Evolutionary conservation across 2,329 filamentous ascomycete species (phyloP).

Genomic region (Neonectria neomacrospora): DNA sequence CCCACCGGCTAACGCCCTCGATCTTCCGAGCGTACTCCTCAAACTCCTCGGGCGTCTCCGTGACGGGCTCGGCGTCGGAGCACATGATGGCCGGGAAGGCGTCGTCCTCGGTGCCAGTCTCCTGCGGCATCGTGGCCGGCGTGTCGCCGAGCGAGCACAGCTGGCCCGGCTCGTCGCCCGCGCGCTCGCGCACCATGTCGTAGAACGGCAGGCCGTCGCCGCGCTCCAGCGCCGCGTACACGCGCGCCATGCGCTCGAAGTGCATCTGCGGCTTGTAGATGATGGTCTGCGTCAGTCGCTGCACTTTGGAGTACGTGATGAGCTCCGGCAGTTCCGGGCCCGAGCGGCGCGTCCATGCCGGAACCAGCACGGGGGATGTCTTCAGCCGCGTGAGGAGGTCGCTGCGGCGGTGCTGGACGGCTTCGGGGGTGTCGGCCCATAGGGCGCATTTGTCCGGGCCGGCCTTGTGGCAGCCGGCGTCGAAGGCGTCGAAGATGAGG

Average conservation of each 20-base stretch:
- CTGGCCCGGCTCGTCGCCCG: slow-evolving; percentile 25
- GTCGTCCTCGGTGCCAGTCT: slow-evolving; percentile 48
- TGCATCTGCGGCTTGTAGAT: slow-evolving; percentile 58
- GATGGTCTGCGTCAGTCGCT: slow-evolving; percentile 54
- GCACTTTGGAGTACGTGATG: slow-evolving; percentile 62
- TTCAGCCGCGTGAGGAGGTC: slow-evolving; percentile 55
- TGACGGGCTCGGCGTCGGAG: slow-evolving; percentile 51
- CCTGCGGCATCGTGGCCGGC: slow-evolving; percentile 43
- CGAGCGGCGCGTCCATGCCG: slow-evolving; percentile 36
- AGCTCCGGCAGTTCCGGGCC: slow-evolving; percentile 58
- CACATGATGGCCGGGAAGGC: slow-evolving; percentile 60
- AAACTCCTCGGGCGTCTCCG: slow-evolving; percentile 50
- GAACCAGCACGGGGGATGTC: slow-evolving; percentile 56
- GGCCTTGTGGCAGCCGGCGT: slow-evolving; percentile 62
- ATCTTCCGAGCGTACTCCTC: slow-evolving; percentile 49
- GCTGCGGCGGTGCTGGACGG: slow-evolving; percentile 54
- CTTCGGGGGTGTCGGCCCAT: slow-evolving; percentile 49
- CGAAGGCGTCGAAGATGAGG: slow-evolving; percentile 63
- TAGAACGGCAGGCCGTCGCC: slow-evolving; percentile 59
- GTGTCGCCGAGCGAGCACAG: slow-evolving; percentile 42
- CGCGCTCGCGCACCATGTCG: slow-evolving; percentile 42
- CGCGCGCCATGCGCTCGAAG: slow-evolving; percentile 56
- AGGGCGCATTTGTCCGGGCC: slow-evolving; percentile 61
- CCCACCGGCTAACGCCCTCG: slow-evolving; percentile 51
- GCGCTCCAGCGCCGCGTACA: slow-evolving; percentile 56